Percentiles rank a stretch among this genome's conserved stretches.
phyloP scores from a whole-genome alignment of 2,329 filamentous ascomycete genomes.

The Diaporthe nobilis region DNA sequence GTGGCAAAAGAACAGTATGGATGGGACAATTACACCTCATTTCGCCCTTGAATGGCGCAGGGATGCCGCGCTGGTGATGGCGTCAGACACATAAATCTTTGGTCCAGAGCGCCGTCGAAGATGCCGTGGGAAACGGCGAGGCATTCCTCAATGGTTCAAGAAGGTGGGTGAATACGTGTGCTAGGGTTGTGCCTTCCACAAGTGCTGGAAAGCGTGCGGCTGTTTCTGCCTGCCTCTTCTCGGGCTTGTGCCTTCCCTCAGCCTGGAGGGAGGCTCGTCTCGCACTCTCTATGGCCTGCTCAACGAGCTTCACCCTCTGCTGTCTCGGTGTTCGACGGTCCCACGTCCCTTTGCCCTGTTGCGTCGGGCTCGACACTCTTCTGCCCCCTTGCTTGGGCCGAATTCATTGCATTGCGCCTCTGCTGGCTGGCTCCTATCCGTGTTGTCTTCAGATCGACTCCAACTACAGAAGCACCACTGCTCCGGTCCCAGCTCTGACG shows the following conservation, averaged over 20 bases:
- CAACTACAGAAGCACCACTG: background rate
- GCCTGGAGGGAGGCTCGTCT: background rate
- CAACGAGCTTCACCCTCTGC: background rate
- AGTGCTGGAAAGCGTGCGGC: background rate
- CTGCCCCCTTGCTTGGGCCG: background rate
- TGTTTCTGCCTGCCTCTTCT: constrained; percentile 15
- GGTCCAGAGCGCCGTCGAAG: background rate
- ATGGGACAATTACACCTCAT: too few relatives aligned
- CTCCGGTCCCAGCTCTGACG: background rate
- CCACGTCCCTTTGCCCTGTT: background rate
- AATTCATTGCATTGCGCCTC: background rate
- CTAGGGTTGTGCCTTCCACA: constrained; percentile 16
- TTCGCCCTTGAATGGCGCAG: background rate
- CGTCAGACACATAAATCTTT: background rate
- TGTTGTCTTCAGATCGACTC: background rate
- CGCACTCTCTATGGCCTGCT: background rate
- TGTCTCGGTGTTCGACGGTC: background rate
- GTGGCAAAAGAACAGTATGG: background rate
- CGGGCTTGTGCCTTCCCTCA: background rate
- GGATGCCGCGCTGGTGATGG: background rate
- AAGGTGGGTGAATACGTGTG: background rate
- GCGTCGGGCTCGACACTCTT: background rate
- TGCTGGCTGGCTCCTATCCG: background rate
- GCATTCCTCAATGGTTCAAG: background rate
- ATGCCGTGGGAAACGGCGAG: background rate